Evolutionary conservation across 2,329 filamentous ascomycete species (phyloP).

Genomic region (Emmonsiellopsis sp.): DNA sequence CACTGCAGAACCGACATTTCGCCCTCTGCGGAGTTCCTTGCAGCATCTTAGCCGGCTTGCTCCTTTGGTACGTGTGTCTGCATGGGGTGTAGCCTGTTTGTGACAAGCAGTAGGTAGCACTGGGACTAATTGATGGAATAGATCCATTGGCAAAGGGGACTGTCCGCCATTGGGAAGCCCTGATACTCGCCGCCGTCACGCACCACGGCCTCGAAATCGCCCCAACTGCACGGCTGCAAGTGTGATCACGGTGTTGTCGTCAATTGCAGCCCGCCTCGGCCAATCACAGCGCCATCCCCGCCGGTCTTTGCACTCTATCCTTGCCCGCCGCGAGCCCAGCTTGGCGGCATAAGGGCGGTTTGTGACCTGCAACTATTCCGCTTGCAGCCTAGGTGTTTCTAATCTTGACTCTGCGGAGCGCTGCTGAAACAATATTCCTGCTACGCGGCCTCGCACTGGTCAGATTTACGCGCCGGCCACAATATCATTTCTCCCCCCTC

Average conservation of each 20-base stretch:
- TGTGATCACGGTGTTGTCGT: conserved; percentile 2
- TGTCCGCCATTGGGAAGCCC: too few relatives aligned
- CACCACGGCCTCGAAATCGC: neutral
- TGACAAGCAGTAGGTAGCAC: too few relatives aligned
- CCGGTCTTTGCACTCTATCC: too few relatives aligned
- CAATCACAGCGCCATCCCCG: conserved; percentile 1
- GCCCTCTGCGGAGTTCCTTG: too few relatives aligned
- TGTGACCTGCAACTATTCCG: conserved; percentile 4
- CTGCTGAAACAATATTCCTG: neutral
- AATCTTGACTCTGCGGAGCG: conserved; percentile 4
- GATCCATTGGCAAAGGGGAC: too few relatives aligned
- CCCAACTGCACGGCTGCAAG: conserved; percentile 1
- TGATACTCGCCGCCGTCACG: too few relatives aligned
- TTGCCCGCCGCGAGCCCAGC: neutral
- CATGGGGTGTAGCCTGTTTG: too few relatives aligned
- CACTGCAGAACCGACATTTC: too few relatives aligned
- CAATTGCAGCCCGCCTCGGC: neutral
- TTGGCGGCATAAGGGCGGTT: neutral
- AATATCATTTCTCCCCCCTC: neutral
- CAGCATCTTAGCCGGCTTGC: too few relatives aligned
- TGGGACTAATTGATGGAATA: too few relatives aligned
- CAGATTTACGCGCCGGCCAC: conserved; percentile 4
- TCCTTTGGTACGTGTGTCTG: too few relatives aligned
- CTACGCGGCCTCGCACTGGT: neutral
- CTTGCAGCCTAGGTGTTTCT: conserved; percentile 9